Base-by-base conservation (phyloP, 305 asterid species). In the Stenogyne calaminthoides region DNA sequence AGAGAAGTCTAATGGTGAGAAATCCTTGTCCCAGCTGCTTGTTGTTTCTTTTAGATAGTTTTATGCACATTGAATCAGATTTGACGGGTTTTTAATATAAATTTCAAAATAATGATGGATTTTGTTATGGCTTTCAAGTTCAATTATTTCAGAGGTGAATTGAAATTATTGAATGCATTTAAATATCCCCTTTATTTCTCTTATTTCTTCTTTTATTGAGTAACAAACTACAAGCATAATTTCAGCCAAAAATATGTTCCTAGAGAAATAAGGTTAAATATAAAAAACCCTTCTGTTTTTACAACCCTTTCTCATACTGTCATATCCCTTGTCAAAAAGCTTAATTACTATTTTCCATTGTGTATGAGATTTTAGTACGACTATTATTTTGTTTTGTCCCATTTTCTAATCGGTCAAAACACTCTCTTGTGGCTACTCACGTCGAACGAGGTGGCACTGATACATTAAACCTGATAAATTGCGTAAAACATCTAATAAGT, bases 1-100 rank as follows among this genome's bases (percentile, higher is more conserved):
- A 88, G 84, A 87, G 90, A 83, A 80, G 70, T 70, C 88, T 93
- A 78, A 91, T 93, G 97, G 98, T 89, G 79, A 78, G 81, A 75
- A 78, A 64, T 64, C 68, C 79, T 68, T 64, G 37, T 63, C 66
- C 34, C 46, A 42, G 27, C 70, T 63, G 12, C 68, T 60, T 32
- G 6, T 20, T 18, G 73, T 18, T 67, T 54, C 22, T 56, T 70
- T 78, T 47, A 42, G 32, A 20, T 64, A 52, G 29, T 73, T 36
- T 15, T 12, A 9, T 76, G 19, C 12, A 3, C 47, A 29, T 67
- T 19, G 20, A 56, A 57, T 64, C 57, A 64, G 39, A 69, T 55
- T 37, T 70, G 44, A 40, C 9, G 67, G 51, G 9, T 59, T 64
- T 60, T 19, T 16, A 25, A 4, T 63, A 19, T 44, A 32, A 11